A percentile compares a stretch with the other conserved stretches of the same genome.
phyloP scores from a whole-genome alignment of 1,139 yeast species.

The Yamadazyma pseudoaaseri region DNA sequence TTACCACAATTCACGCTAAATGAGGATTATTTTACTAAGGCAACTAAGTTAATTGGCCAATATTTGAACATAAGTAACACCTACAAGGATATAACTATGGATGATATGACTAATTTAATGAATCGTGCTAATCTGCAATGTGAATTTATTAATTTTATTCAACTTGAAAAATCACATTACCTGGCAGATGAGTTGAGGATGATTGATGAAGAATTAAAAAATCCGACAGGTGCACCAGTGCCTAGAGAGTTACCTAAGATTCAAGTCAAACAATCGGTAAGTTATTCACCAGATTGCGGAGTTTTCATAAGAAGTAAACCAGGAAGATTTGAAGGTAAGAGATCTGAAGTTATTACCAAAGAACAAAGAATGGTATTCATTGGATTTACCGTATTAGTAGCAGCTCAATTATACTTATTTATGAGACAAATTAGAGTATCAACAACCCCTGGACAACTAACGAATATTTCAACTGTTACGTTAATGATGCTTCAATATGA shows the following conservation, averaged over 20 bases:
- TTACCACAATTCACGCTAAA: conserved; percentile 57
- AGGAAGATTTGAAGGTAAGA: conserved; percentile 49
- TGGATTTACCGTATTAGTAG: conserved; percentile 45
- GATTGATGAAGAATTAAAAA: conserved; percentile 68
- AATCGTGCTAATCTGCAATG: conserved; percentile 51
- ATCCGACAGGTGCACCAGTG: conserved; percentile 78
- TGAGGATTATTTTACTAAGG: conserved; percentile 42
- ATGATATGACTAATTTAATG: conserved; percentile 38
- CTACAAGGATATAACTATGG: conserved; percentile 32
- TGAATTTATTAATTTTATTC: conserved; percentile 70
- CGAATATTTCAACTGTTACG: conserved; percentile 33
- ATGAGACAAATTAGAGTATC: conserved; percentile 66
- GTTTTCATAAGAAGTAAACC: conserved; percentile 42
- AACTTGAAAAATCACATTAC: conserved; percentile 59
- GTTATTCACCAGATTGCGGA: conserved; percentile 92
- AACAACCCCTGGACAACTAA: conserved; percentile 75
- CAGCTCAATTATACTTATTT: conserved; percentile 30
- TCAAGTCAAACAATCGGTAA: conserved; percentile 49
- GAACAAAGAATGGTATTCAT: conserved; percentile 46
- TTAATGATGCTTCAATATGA: conserved; percentile 65
- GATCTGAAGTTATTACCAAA: conserved; percentile 48
- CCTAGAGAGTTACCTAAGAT: conserved; percentile 53
- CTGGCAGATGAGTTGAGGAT: conserved; percentile 50
- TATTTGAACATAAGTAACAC: conserved; percentile 41
- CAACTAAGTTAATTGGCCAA: conserved; percentile 34